Evolutionary conservation across 1,284 basidiomycete species (phyloP).

Genomic region (Malassezia psittaci): DNA sequence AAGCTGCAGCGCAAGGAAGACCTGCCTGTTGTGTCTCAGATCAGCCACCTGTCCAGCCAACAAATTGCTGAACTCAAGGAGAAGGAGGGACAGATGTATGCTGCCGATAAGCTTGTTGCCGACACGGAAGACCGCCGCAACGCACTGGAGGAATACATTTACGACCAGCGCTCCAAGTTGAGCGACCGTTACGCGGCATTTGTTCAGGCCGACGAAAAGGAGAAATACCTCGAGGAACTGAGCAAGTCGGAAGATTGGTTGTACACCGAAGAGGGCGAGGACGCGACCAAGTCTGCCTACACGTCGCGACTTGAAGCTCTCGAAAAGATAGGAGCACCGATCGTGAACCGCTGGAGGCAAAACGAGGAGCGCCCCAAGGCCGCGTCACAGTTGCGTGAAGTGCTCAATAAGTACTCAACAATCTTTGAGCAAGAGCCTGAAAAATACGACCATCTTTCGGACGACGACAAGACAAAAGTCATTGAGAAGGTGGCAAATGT

Average conservation of each 20-base stretch:
- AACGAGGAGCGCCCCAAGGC: conserved; percentile 43
- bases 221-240: conserved; percentile 35
- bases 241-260: conserved; percentile 45
- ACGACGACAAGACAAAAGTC: conserved; percentile 47
- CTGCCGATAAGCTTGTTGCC: conserved; percentile 46
- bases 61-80: conserved; percentile 34
- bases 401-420: conserved; percentile 42
- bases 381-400: conserved; percentile 38
- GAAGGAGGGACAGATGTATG: conserved; percentile 40
- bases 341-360: conserved; percentile 36
- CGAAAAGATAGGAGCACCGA: conserved; percentile 41
- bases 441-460: conserved; percentile 41
- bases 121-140: conserved; percentile 48
- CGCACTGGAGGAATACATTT: conserved; percentile 47
- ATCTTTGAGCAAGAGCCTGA: conserved; percentile 41
- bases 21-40: conserved; percentile 34
- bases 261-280: conserved; percentile 46
- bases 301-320: conserved; percentile 36
- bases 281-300: conserved; percentile 44
- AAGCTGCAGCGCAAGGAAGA: conserved; percentile 47
- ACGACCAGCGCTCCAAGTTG: conserved; percentile 45
- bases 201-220: conserved; percentile 43
- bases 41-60: conserved; percentile 18
- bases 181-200: conserved; percentile 41
- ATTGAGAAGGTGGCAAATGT: conserved; percentile 44